Conservation (phyloP, 176 grass and related monocot genomes). For the sorghum (Sorghum bicolor) region Sorghum_bicolor_NCBIv3 NC_012871.2:19501501-19502000, state of each 20-base stretch:
- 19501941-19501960: constrained; percentile 99
- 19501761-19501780: neutral
- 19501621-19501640: neutral
- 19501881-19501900: constrained; percentile 93
- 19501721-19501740: neutral
- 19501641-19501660: constrained; percentile 3
- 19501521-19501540: neutral
- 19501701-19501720: neutral
- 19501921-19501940: constrained; percentile 90
- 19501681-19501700: constrained; percentile 9
- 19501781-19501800: neutral
- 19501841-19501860: constrained; percentile 3
- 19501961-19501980: constrained; percentile 99
- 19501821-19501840: neutral
- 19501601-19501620: neutral
- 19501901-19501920: constrained; percentile 70
- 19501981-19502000: constrained; percentile 90
- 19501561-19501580: neutral
- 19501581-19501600: neutral
- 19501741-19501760: neutral
- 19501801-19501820: constrained; percentile 31
- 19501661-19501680: neutral
- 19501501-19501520: neutral
- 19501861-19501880: constrained; percentile 61
- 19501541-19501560: too few species aligned